A percentile compares a stretch with the other conserved stretches of the same genome.
Evolutionary conservation across 1,139 yeast genomes (phyloP).

Genomic region (Diutina neorugosa): DNA sequence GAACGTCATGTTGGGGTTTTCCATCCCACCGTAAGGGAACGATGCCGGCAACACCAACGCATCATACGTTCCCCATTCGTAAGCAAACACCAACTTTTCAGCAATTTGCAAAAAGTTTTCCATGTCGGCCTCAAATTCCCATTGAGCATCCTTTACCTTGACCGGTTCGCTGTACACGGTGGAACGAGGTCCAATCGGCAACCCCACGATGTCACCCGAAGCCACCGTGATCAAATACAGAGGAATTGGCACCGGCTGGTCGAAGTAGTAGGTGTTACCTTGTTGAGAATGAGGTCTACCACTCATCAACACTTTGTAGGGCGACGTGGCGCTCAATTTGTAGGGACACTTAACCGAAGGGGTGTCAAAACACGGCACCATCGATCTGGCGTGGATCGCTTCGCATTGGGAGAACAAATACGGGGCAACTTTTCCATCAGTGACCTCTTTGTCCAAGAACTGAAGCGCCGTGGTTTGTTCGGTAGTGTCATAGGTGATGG

Average conservation of each 20-base stretch:
- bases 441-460: slow-evolving; percentile 2
- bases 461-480: background rate
- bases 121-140: slow-evolving; percentile 28
- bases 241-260: slow-evolving; percentile 26
- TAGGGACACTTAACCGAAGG: background rate
- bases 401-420: slow-evolving; percentile 1
- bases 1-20: slow-evolving; percentile 26
- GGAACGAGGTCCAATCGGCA: slow-evolving; percentile 25
- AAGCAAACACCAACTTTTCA: slow-evolving; percentile 19
- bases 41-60: slow-evolving; percentile 22
- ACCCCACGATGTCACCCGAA: slow-evolving; percentile 19
- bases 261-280: slow-evolving; percentile 12
- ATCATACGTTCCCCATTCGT: slow-evolving; percentile 24
- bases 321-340: slow-evolving; percentile 1
- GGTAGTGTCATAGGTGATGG: background rate
- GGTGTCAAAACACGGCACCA: slow-evolving; percentile 4
- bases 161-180: slow-evolving; percentile 20
- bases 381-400: slow-evolving; percentile 1
- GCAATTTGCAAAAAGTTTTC: slow-evolving; percentile 23
- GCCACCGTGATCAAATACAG: slow-evolving; percentile 25
- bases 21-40: slow-evolving; percentile 31
- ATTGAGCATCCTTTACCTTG: slow-evolving; percentile 16
- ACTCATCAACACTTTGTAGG: slow-evolving; percentile 1
- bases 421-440: slow-evolving; percentile 1
- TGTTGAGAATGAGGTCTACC: slow-evolving; percentile 5